Evolutionary conservation across 176 grass and related monocot genomes (phyloP).

Genomic region (Alopecurus myosuroides): DNA sequence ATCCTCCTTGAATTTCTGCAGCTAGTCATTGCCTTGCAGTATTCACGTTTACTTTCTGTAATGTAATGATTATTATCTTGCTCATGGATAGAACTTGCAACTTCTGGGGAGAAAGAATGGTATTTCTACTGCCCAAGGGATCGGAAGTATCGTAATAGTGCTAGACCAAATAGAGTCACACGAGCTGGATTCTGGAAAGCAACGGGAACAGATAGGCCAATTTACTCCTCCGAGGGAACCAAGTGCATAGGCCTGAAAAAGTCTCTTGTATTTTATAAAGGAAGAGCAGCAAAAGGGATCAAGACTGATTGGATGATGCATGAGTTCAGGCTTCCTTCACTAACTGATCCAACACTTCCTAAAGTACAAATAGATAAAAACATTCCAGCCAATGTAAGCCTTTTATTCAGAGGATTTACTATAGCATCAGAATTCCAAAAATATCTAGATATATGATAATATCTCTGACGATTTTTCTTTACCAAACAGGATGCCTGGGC

Average conservation of each 20-base stretch:
- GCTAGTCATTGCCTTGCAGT: neutral
- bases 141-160: constrained; percentile 84
- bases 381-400: constrained; percentile 61
- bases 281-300: constrained; percentile 71
- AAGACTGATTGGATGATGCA: constrained; percentile 99
- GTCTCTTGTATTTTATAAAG: constrained; percentile 89
- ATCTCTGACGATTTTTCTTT: constrained; percentile 11
- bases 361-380: constrained; percentile 69
- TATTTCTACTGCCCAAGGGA: constrained; percentile 95
- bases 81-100: constrained; percentile 54
- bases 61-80: neutral
- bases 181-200: constrained; percentile 93
- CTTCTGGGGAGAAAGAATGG: constrained; percentile 81
- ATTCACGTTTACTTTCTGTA: constrained; percentile 7
- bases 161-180: constrained; percentile 83
- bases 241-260: constrained; percentile 95
- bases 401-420: constrained; percentile 7
- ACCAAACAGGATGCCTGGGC: constrained; percentile 75
- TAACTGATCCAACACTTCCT: constrained; percentile 43
- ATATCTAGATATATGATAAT: neutral
- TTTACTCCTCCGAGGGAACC: constrained; percentile 77
- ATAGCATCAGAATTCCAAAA: neutral
- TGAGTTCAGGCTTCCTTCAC: constrained; percentile 82
- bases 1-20: neutral
- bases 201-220: constrained; percentile 87